phyloP scores from a whole-genome alignment of 768 basidiomycete genomes.

The Phaeotremella skinneri region DNA sequence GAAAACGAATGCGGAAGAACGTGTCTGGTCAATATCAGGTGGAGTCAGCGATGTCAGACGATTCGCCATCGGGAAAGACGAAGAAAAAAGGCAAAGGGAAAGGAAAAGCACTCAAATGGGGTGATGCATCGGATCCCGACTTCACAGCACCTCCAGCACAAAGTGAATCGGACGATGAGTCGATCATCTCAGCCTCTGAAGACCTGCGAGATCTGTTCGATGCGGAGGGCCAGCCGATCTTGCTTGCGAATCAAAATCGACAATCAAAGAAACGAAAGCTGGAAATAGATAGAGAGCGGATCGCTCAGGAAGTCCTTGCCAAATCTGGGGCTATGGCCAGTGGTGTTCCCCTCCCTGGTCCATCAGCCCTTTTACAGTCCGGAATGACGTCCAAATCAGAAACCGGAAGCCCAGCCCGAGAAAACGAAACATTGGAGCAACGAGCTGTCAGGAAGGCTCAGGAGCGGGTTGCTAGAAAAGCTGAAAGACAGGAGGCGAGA shows the following conservation, averaged over 20 bases:
- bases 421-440: constrained; percentile 18
- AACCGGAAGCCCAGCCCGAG: not conserved
- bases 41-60: constrained; percentile 14
- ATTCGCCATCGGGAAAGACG: constrained; percentile 45
- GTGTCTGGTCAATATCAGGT: constrained; percentile 54
- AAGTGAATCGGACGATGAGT: constrained; percentile 22
- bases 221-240: constrained; percentile 7
- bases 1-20: constrained; percentile 62
- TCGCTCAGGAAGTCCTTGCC: not conserved
- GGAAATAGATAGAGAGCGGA: not conserved
- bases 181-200: constrained; percentile 2
- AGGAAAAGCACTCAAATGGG: constrained; percentile 48
- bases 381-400: constrained; percentile 1
- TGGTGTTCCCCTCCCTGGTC: not conserved
- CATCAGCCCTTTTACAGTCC: not conserved
- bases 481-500: not conserved
- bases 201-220: constrained; percentile 14
- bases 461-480: constrained; percentile 1
- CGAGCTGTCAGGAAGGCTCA: constrained; percentile 5
- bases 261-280: constrained; percentile 7
- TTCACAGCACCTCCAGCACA: constrained; percentile 18
- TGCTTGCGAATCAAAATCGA: constrained; percentile 1
- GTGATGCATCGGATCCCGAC: constrained; percentile 53
- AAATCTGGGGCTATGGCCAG: not conserved
- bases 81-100: constrained; percentile 25